Percentiles rank a stretch among this genome's conserved stretches.
These are phyloP conservation scores for Tylopilus vinaceipallidus DNA, from an alignment of 768 basidiomycete genomes.

Conservation along the genomic window DNA sequence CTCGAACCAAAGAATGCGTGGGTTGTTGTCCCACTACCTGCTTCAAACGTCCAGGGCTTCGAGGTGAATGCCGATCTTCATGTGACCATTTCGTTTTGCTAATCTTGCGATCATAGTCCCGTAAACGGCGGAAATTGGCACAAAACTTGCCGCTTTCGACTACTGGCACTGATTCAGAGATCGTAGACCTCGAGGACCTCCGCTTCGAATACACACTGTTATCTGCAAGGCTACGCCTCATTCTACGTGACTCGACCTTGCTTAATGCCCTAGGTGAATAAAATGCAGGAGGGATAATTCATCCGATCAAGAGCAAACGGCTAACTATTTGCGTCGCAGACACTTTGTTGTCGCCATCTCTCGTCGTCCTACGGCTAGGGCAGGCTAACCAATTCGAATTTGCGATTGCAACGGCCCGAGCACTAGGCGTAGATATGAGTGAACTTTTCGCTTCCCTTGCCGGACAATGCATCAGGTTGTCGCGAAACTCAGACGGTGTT, in stretches of 20 bases:
- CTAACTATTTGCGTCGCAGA: conserved; percentile 38
- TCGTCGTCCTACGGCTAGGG: conserved; percentile 75
- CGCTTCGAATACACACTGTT: conserved; percentile 75
- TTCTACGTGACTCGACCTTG: conserved; percentile 61
- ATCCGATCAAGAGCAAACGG: conserved; percentile 10
- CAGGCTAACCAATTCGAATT: conserved; percentile 77
- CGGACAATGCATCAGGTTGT: conserved; percentile 73
- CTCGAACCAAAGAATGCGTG: conserved; percentile 81
- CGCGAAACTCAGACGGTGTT: conserved; percentile 56
- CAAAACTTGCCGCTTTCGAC: conserved; percentile 77
- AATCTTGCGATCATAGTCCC: conserved; percentile 41
- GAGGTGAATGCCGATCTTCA: conserved; percentile 37
- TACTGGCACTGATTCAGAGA: conserved; percentile 63
- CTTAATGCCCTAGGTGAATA: conserved; percentile 63
- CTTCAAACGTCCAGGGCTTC: conserved; percentile 44
- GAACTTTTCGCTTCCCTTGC: conserved; percentile 80
- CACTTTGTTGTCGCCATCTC: conserved; percentile 51
- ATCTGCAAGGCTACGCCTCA: conserved; percentile 73
- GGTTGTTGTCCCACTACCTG: conserved; percentile 64
- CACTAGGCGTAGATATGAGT: conserved; percentile 81
- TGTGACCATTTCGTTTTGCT: conserved; percentile 16
- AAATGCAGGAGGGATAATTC: conserved; percentile 2
- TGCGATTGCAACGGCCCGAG: conserved; percentile 74
- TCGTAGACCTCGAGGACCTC: conserved; percentile 78
- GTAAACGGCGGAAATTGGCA: conserved; percentile 70